These are phyloP conservation scores for Hypoxylon rickii DNA, from an alignment of 495 filamentous ascomycete genomes.

Conservation along the genomic window DNA sequence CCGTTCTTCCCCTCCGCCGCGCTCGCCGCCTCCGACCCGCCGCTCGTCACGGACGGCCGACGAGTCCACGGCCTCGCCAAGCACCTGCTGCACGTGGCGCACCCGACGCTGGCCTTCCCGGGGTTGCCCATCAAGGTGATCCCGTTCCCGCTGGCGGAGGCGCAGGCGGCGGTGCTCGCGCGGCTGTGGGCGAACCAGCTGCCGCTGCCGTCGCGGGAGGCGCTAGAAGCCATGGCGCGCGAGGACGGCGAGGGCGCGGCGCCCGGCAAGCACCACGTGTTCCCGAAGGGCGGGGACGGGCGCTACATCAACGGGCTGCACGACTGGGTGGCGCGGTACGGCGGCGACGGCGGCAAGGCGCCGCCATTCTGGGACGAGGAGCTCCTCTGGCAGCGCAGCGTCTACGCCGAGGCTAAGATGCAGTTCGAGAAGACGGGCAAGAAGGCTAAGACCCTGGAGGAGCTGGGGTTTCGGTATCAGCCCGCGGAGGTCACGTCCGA, in stretches of 20 bases:
- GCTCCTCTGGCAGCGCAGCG: slow-evolving; percentile 62
- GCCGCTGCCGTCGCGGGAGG: slow-evolving; percentile 58
- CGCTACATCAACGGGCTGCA: slow-evolving; percentile 76
- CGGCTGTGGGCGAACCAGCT: slow-evolving; percentile 74
- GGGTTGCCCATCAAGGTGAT: slow-evolving; percentile 78
- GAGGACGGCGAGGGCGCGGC: slow-evolving; percentile 41
- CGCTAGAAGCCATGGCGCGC: slow-evolving; percentile 67
- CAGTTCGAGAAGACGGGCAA: slow-evolving; percentile 49
- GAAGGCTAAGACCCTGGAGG: slow-evolving; percentile 46
- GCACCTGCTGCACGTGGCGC: slow-evolving; percentile 74
- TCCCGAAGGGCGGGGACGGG: slow-evolving; percentile 67
- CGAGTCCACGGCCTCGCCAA: slow-evolving; percentile 70
- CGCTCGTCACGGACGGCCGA: slow-evolving; percentile 68
- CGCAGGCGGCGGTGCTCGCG: slow-evolving; percentile 77
- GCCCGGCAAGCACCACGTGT: slow-evolving; percentile 59
- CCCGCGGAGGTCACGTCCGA: slow-evolving; percentile 12
- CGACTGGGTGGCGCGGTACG: slow-evolving; percentile 54
- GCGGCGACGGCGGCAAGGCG: slow-evolving; percentile 53
- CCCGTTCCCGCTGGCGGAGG: slow-evolving; percentile 79
- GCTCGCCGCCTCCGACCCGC: no score
- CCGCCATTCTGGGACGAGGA: slow-evolving; percentile 69
- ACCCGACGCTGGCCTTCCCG: slow-evolving; percentile 80
- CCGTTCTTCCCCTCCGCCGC: no score
- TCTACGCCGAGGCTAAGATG: slow-evolving; percentile 50
- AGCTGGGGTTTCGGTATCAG: slow-evolving; percentile 48